phyloP scores from a whole-genome alignment of 345 rosid species.

The Reutealis trisperma region DNA sequence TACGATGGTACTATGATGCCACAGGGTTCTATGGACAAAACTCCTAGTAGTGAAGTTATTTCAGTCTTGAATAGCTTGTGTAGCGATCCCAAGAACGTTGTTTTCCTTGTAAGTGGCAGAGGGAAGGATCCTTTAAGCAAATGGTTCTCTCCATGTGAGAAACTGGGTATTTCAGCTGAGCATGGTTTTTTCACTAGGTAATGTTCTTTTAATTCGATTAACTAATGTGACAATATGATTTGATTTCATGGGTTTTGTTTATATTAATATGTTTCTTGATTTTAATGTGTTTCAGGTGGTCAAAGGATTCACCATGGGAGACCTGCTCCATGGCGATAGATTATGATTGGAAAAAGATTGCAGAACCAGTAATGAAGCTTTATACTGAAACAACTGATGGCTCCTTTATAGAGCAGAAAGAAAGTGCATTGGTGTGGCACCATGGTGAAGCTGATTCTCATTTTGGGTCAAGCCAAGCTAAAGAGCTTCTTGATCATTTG shows the following conservation, averaged over 20 bases:
- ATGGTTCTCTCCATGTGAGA: conserved; percentile 70
- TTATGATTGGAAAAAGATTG: conserved; percentile 66
- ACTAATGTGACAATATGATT: neutral
- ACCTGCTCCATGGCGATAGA: conserved; percentile 40
- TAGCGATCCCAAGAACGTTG: conserved; percentile 66
- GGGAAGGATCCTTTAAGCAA: conserved; percentile 65
- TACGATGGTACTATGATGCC: conserved; percentile 86
- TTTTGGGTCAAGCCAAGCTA: conserved; percentile 75
- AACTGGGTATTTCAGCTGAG: conserved; percentile 79
- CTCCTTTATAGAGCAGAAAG: conserved; percentile 73
- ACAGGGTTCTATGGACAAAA: conserved; percentile 49
- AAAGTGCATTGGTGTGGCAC: conserved; percentile 88
- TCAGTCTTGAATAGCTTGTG: conserved; percentile 58
- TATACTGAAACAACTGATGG: conserved; percentile 84
- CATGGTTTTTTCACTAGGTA: conserved; percentile 85
- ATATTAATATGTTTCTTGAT: neutral
- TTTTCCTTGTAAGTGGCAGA: conserved; percentile 85
- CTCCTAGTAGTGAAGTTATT: conserved; percentile 57
- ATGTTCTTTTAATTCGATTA: neutral
- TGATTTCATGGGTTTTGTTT: neutral
- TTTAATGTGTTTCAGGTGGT: conserved; percentile 51
- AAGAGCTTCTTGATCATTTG: conserved; percentile 83
- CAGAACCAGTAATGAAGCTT: conserved; percentile 72
- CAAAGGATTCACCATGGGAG: conserved; percentile 58
- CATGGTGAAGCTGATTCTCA: conserved; percentile 70